Conservation (phyloP, 2,329 filamentous ascomycete genomes). For the Aspergillus intermedius region DNA sequence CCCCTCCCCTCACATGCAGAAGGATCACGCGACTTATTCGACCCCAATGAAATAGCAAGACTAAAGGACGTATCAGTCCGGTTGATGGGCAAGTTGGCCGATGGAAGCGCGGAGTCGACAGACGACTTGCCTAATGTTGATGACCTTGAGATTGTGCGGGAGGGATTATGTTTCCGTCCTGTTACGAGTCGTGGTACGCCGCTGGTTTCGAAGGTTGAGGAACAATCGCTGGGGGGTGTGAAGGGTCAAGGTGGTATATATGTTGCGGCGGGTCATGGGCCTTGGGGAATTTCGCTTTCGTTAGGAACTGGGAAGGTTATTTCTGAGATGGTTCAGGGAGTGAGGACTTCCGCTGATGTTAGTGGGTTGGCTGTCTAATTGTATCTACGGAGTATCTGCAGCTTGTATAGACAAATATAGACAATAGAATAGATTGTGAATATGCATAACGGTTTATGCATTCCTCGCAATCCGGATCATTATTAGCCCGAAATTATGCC, state of each 20-base stretch:
- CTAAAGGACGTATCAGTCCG: slow-evolving; percentile 27
- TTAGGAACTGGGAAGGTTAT: slow-evolving; percentile 66
- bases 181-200: slow-evolving; percentile 59
- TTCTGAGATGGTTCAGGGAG: slow-evolving; percentile 61
- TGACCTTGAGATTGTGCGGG: slow-evolving; percentile 57
- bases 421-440: background rate
- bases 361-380: slow-evolving; percentile 39
- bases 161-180: slow-evolving; percentile 67
- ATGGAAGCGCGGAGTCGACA: slow-evolving; percentile 5
- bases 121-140: slow-evolving; percentile 32
- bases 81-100: slow-evolving; percentile 26
- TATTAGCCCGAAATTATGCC: background rate
- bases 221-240: slow-evolving; percentile 48
- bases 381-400: background rate
- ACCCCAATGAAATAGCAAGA: slow-evolving; percentile 33
- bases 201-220: slow-evolving; percentile 53
- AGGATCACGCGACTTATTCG: slow-evolving; percentile 33
- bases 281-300: slow-evolving; percentile 63
- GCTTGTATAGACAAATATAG: background rate
- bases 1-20: slow-evolving; percentile 53
- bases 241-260: slow-evolving; percentile 54
- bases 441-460: background rate
- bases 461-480: background rate
- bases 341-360: slow-evolving; percentile 54
- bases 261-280: slow-evolving; percentile 65